Percentiles rank a stretch among this genome's conserved stretches.
Evolutionary conservation across 1,284 basidiomycete species (phyloP).

Genomic region (Sporisorium sorghi): DNA sequence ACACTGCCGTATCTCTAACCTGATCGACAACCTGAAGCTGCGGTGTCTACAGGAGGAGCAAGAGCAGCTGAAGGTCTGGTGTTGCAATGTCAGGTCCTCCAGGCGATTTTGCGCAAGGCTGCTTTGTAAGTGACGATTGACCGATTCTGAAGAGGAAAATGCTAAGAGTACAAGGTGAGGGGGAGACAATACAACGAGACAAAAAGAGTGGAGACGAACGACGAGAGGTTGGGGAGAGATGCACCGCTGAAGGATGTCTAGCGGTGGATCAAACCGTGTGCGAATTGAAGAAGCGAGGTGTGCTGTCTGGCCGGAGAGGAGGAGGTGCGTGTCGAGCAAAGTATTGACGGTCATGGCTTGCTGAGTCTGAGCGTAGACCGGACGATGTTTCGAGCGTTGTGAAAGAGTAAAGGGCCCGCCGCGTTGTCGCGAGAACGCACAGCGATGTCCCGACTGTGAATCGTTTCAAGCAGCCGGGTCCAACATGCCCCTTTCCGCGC

Average conservation of each 20-base stretch:
- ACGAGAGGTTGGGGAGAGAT: neutral
- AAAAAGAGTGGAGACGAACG: neutral
- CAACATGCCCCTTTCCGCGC: too few species aligned
- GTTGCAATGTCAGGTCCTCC: too few species aligned
- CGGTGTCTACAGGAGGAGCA: too few species aligned
- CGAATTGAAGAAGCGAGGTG: neutral
- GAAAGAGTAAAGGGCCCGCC: neutral
- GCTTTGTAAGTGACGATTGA: constrained; percentile 5
- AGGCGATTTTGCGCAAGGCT: too few species aligned
- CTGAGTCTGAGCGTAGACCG: neutral
- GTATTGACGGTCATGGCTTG: neutral
- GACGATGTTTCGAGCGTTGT: neutral
- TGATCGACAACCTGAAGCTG: neutral
- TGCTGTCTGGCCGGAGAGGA: neutral
- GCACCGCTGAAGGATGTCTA: neutral
- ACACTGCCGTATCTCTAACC: neutral
- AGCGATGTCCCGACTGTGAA: neutral
- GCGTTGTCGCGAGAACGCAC: too few species aligned
- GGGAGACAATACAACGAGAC: constrained; percentile 22
- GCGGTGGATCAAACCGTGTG: neutral
- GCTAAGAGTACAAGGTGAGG: constrained; percentile 43
- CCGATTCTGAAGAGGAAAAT: constrained; percentile 16
- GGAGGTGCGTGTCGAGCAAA: neutral
- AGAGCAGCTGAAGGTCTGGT: too few species aligned
- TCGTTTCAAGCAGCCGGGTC: neutral